phyloP scores from a whole-genome alignment of 345 rosid genomes.

The Bretschneidera sinensis region DNA sequence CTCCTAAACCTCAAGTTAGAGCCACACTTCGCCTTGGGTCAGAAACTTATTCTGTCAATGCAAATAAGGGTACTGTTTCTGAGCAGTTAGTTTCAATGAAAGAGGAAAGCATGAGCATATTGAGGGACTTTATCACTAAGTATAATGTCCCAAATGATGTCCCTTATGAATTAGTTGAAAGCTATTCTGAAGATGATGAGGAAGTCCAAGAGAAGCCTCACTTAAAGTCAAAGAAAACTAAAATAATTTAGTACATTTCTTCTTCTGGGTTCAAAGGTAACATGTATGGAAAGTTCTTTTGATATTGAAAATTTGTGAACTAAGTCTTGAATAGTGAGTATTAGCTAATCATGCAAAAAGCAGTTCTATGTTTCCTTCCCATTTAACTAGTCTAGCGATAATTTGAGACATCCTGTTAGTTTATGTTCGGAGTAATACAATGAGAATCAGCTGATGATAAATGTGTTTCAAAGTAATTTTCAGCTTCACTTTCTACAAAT shows the following conservation, averaged over 20 bases:
- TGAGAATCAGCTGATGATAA: no score
- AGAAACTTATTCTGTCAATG: constrained; percentile 43
- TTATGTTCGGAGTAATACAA: no score
- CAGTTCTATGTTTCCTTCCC: not conserved
- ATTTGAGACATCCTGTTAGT: no score
- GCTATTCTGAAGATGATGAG: constrained; percentile 47
- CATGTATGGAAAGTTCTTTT: no score
- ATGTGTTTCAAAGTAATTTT: no score
- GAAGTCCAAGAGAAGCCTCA: constrained; percentile 37
- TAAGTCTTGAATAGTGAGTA: not conserved
- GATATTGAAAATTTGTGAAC: no score
- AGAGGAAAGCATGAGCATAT: constrained; percentile 65
- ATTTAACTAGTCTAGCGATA: no score
- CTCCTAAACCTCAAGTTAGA: constrained; percentile 33
- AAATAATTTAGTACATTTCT: constrained; percentile 32
- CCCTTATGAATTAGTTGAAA: constrained; percentile 57
- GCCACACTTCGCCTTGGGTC: constrained; percentile 59
- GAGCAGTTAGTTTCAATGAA: constrained; percentile 72
- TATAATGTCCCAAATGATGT: constrained; percentile 76
- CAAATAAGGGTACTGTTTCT: constrained; percentile 38
- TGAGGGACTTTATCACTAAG: constrained; percentile 79
- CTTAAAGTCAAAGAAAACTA: constrained; percentile 59
- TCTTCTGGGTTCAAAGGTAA: no score
- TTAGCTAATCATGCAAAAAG: not conserved
- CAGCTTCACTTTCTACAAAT: no score